Evolutionary conservation across 495 filamentous ascomycete genomes (phyloP), one percentile per base, ranked within the genome.

Genomic region (Penicillium samsonianum): DNA sequence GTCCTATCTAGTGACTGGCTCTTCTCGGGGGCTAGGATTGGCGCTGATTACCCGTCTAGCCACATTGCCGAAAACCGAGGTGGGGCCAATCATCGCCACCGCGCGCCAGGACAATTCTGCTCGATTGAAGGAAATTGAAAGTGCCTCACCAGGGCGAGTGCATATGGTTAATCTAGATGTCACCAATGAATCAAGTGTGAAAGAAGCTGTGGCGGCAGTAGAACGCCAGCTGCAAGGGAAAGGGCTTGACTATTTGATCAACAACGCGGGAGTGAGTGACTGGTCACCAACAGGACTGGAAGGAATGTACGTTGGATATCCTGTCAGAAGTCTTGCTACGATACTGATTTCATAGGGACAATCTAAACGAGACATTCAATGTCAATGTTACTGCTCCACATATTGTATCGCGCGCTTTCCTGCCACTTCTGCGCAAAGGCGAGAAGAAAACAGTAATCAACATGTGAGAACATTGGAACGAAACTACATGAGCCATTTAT

Each of bases 1-100:
- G 49, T 73, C 68, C 10, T 68, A 58, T 51, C 45, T 72, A 3
- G 45, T 71, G 61, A 61, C 73, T 61, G 69, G 83, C 10, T 63
- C 76, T 33, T 81, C 80, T 2, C 77, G 80, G 5, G 84, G 84
- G 11, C 80, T 84, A 44, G 84, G 84, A 16, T 70, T 75, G 23
- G 80, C 73, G 14, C 78, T 87, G 14, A 73, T 73, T 2, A 64
- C 73, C 11, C 60, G 63, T 17, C 61, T 71, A 7, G 58, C 72
- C 5, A 40, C 59, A n/a, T 44, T 67, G 20, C 63, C 75, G 45
- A 28, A 58, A 41, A 26, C 73, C 1, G 58, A 77, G 56, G 70
- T 75, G 35, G 48, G 60, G 22, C 65, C 52, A 10, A 69, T 79
- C 54, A 68, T 78, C 48, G 76, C 75, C 3, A 67, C 73, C 37